Conservation (phyloP, 768 basidiomycete species). For the Cubamyces sp. region DNA sequence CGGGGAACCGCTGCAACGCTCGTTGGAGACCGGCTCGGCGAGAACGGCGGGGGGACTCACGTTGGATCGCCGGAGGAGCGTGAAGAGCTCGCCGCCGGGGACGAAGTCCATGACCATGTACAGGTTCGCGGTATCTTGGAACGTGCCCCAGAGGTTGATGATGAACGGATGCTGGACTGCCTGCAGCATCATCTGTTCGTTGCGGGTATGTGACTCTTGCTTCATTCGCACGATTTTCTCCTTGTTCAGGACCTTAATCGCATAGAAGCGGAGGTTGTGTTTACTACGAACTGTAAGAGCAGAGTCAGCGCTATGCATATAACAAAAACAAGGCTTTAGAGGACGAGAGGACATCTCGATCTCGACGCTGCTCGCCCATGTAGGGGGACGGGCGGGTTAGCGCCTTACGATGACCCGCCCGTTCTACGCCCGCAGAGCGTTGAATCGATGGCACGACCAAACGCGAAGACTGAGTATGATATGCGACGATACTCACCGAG, state of each 20-base stretch:
- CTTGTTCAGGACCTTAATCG: slow-evolving; percentile 93
- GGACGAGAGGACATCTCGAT: slow-evolving; percentile 2
- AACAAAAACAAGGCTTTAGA: too few relatives aligned
- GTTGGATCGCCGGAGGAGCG: slow-evolving; percentile 86
- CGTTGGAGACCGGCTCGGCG: neutral
- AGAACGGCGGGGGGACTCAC: slow-evolving; percentile 45
- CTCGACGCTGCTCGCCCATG: neutral
- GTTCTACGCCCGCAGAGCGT: neutral
- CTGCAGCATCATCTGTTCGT: slow-evolving; percentile 86
- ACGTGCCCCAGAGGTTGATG: slow-evolving; percentile 94
- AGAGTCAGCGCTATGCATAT: too few relatives aligned
- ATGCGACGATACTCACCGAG: slow-evolving; percentile 53
- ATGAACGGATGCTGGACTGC: slow-evolving; percentile 91
- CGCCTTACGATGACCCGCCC: neutral
- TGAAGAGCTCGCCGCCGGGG: slow-evolving; percentile 96
- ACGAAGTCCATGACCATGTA: slow-evolving; percentile 99
- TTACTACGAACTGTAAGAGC: slow-evolving; percentile 72
- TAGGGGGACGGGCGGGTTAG: neutral
- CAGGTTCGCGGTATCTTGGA: slow-evolving; percentile 89
- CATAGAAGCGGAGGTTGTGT: slow-evolving; percentile 95
- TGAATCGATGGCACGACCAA: neutral
- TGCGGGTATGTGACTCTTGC: slow-evolving; percentile 97
- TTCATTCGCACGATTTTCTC: slow-evolving; percentile 91
- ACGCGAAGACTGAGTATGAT: neutral
- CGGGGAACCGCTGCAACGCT: slow-evolving; percentile 80